phyloP scores from a whole-genome alignment of 2,329 filamentous ascomycete species.

The Podosphaera fusca region DNA sequence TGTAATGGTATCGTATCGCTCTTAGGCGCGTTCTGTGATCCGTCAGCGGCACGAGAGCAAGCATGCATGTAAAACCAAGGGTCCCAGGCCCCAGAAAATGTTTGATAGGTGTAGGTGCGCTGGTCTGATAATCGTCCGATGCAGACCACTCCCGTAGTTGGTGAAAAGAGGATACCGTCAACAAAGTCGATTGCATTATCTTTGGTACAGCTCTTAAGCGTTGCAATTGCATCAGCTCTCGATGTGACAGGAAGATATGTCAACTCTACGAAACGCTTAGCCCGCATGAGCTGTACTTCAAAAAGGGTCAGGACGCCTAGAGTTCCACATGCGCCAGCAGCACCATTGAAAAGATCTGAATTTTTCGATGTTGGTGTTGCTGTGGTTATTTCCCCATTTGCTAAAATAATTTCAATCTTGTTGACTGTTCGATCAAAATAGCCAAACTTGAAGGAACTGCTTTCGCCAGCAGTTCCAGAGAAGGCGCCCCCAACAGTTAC shows the following conservation, averaged over 20 bases:
- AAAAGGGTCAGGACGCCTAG: slow-evolving; percentile 36
- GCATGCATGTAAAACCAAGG: slow-evolving; percentile 46
- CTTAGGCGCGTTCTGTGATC: slow-evolving; percentile 1
- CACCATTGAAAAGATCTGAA: slow-evolving; percentile 32
- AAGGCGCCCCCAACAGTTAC: slow-evolving; percentile 44
- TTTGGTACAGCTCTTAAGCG: slow-evolving; percentile 17
- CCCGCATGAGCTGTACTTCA: slow-evolving; percentile 30
- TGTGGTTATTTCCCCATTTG: slow-evolving; percentile 28
- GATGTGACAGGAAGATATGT: slow-evolving; percentile 26
- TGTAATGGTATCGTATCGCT: slow-evolving; percentile 22
- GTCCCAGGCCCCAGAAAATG: slow-evolving; percentile 30
- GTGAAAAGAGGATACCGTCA: slow-evolving; percentile 32
- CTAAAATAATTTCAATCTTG: slow-evolving; percentile 38
- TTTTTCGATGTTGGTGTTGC: slow-evolving; percentile 22
- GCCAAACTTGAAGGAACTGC: slow-evolving; percentile 40
- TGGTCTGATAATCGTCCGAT: slow-evolving; percentile 26
- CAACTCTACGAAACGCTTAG: slow-evolving; percentile 30
- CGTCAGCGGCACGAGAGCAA: slow-evolving; percentile 16
- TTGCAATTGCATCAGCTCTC: slow-evolving; percentile 21
- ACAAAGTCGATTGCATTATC: slow-evolving; percentile 28
- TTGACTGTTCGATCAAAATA: slow-evolving; percentile 41
- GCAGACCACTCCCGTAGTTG: slow-evolving; percentile 27
- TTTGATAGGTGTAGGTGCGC: slow-evolving; percentile 6
- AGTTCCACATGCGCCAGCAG: slow-evolving; percentile 35
- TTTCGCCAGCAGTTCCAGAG: slow-evolving; percentile 42